phyloP scores from a whole-genome alignment of 2,329 filamentous ascomycete genomes.

The Neoarthrinium moseri region DNA sequence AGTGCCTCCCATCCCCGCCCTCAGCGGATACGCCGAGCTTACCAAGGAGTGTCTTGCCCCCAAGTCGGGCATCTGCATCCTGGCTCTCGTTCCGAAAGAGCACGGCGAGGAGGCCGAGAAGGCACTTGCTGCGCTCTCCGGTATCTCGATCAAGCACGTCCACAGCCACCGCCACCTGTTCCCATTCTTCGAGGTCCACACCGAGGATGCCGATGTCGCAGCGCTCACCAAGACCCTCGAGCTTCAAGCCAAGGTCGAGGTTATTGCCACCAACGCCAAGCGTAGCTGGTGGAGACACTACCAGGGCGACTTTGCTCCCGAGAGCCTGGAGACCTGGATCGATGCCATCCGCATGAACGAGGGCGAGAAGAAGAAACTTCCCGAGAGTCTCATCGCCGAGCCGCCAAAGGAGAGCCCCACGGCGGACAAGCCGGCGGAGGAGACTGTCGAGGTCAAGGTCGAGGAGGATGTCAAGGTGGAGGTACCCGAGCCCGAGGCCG shows the following conservation, averaged over 20 bases:
- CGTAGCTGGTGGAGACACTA: slow-evolving; percentile 84
- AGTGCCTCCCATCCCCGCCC: slow-evolving; percentile 62
- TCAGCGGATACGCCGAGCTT: slow-evolving; percentile 64
- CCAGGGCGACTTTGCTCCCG: slow-evolving; percentile 56
- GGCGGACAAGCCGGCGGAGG: slow-evolving; percentile 37
- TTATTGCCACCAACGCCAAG: slow-evolving; percentile 83
- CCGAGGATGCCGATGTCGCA: slow-evolving; percentile 54
- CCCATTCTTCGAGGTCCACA: slow-evolving; percentile 76
- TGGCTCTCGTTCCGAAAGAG: slow-evolving; percentile 65
- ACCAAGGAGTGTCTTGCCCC: slow-evolving; percentile 69
- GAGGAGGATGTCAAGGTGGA: slow-evolving; percentile 29
- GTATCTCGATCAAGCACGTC: slow-evolving; percentile 74
- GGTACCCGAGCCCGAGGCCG: slow-evolving; percentile 18
- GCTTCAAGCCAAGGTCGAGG: slow-evolving; percentile 60
- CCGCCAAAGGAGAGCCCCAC: slow-evolving; percentile 38
- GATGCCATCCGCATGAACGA: slow-evolving; percentile 91
- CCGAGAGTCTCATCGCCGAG: slow-evolving; percentile 54
- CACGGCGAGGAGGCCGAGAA: slow-evolving; percentile 51
- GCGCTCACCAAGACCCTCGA: slow-evolving; percentile 60
- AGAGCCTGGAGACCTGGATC: slow-evolving; percentile 78
- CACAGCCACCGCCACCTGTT: slow-evolving; percentile 69
- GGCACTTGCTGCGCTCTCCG: slow-evolving; percentile 63
- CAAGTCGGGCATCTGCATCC: slow-evolving; percentile 79
- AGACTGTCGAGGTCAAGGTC: slow-evolving; percentile 41
- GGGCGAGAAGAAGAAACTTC: slow-evolving; percentile 73